phyloP scores from a whole-genome alignment of 2,329 filamentous ascomycete species.

The Botrytis porri region DNA sequence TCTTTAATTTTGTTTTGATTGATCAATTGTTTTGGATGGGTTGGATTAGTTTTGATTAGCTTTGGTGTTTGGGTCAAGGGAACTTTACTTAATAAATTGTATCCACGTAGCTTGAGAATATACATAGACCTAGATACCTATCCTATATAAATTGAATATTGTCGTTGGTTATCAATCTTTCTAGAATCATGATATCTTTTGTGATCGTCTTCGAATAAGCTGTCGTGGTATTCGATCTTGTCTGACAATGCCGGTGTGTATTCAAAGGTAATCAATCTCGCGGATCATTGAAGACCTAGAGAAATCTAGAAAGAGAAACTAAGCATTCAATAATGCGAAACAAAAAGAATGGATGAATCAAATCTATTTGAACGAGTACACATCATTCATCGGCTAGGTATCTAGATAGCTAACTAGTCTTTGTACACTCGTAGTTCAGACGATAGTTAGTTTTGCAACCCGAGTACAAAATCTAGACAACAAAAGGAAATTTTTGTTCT shows the following conservation, averaged over 20 bases:
- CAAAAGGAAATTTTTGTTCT: background rate
- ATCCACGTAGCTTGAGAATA: conserved; percentile 3
- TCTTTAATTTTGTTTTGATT: background rate
- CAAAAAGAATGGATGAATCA: background rate
- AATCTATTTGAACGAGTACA: background rate
- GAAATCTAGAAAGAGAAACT: background rate
- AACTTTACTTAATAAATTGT: conserved; percentile 14
- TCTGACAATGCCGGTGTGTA: background rate
- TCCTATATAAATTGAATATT: background rate
- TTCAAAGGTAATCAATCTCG: background rate
- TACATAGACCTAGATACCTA: conserved; percentile 9
- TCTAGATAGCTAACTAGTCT: background rate
- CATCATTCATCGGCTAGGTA: background rate
- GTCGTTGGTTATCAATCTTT: background rate
- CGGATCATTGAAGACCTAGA: background rate
- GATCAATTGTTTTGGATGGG: background rate
- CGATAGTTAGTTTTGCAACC: background rate
- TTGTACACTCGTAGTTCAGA: background rate
- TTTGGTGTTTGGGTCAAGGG: background rate
- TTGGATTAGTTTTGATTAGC: background rate
- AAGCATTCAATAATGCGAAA: background rate
- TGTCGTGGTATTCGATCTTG: background rate
- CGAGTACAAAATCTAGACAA: background rate
- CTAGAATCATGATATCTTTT: background rate
- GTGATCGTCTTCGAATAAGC: background rate